These are phyloP conservation scores for Moelleriella libera DNA, from an alignment of 2,329 filamentous ascomycete species.

Conservation along the genomic window DNA sequence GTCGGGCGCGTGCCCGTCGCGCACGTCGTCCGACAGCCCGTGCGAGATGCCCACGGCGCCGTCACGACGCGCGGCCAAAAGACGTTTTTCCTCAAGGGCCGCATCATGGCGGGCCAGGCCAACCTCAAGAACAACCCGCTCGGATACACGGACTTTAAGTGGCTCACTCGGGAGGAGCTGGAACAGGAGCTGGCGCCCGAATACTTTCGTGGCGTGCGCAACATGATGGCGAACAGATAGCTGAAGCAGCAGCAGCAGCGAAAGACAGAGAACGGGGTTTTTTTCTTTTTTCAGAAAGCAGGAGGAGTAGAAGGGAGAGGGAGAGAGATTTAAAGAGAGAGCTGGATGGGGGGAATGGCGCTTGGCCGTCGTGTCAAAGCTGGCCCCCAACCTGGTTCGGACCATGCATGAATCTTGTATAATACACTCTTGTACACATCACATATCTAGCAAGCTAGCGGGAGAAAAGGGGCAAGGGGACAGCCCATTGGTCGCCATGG, in stretches of 20 bases:
- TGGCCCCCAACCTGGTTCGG: no score
- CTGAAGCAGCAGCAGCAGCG: not conserved
- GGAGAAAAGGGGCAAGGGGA: no score
- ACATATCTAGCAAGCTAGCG: no score
- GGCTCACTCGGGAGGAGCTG: constrained; percentile 85
- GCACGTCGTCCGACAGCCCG: constrained; percentile 49
- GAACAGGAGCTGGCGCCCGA: constrained; percentile 45
- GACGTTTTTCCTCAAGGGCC: constrained; percentile 89
- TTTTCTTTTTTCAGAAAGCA: not conserved
- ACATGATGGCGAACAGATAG: constrained; percentile 71
- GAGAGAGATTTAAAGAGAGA: no score
- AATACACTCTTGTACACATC: no score
- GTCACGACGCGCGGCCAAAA: constrained; percentile 51
- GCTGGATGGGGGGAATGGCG: no score
- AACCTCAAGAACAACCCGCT: constrained; percentile 59
- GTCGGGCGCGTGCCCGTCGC: constrained; percentile 84
- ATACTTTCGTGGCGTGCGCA: constrained; percentile 64
- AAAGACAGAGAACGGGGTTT: not conserved
- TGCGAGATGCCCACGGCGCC: constrained; percentile 26
- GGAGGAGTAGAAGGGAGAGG: not conserved
- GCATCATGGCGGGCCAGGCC: constrained; percentile 95
- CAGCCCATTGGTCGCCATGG: no score
- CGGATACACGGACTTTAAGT: constrained; percentile 72
- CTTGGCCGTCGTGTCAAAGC: no score
- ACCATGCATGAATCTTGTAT: no score